phyloP scores from a whole-genome alignment of 139 green algal species.

The Gonium pectorale region DNA sequence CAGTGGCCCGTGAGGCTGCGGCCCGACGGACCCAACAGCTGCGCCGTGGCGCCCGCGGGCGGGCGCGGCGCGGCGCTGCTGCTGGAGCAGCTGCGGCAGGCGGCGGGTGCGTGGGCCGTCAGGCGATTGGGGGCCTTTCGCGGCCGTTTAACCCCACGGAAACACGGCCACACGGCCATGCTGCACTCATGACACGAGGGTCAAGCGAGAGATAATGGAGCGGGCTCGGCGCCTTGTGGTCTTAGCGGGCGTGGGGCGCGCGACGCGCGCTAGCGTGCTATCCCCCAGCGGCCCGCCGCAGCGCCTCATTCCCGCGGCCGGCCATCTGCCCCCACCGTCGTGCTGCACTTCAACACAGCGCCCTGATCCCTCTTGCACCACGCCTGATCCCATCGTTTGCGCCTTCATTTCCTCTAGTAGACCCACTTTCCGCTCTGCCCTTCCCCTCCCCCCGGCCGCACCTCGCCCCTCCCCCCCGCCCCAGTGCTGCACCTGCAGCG shows the following conservation, averaged over 20 bases:
- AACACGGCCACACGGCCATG: neutral
- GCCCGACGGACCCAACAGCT: neutral
- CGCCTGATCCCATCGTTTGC: neutral
- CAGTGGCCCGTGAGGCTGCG: slow-evolving; percentile 26
- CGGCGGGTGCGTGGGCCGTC: neutral
- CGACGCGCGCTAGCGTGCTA: too few species aligned
- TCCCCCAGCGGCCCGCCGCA: too few species aligned
- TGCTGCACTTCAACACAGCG: neutral
- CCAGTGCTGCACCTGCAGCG: slow-evolving; percentile 34
- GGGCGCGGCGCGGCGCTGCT: neutral
- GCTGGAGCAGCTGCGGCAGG: slow-evolving; percentile 16
- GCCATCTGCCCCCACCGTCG: neutral
- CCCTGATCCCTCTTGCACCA: neutral
- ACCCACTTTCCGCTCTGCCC: too few species aligned
- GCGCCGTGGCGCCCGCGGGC: neutral
- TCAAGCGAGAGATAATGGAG: too few species aligned
- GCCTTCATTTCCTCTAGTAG: neutral
- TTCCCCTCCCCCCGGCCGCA: too few species aligned
- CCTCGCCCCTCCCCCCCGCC: neutral
- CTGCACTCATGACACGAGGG: neutral
- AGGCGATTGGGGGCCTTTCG: neutral
- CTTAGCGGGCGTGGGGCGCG: too few species aligned
- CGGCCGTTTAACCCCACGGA: neutral
- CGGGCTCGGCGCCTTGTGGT: too few species aligned
- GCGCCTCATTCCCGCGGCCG: too few species aligned